Evolutionary conservation across 1,284 basidiomycete genomes (phyloP).

Genomic region (Tylopilus sp.): DNA sequence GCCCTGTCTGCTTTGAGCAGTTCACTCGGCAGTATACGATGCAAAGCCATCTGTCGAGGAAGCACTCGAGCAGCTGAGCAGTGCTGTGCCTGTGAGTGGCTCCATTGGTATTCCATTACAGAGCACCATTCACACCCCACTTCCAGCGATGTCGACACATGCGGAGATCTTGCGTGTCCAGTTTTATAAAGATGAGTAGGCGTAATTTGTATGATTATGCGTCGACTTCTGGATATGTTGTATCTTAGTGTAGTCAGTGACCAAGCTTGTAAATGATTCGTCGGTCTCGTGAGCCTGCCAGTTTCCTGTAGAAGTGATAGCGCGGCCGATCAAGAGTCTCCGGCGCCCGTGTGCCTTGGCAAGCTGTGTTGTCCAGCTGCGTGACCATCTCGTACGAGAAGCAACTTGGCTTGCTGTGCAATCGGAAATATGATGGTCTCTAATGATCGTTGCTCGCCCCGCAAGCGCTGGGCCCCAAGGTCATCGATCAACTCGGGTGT

Average conservation of each 20-base stretch:
- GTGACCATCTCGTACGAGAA: not conserved
- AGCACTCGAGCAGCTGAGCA: constrained; percentile 6
- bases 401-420: not conserved
- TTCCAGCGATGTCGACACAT: no score
- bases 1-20: constrained; percentile 17
- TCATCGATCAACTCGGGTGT: not conserved
- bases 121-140: constrained; percentile 2
- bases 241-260: constrained; percentile 1
- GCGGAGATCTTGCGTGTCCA: not conserved
- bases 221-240: constrained; percentile 7
- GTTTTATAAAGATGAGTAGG: no score
- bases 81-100: constrained; percentile 11
- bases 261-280: not conserved
- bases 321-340: not conserved
- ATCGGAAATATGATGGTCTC: not conserved
- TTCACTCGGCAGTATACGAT: constrained; percentile 31
- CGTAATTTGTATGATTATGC: not conserved
- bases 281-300: constrained; percentile 8
- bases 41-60: constrained; percentile 12
- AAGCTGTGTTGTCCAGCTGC: constrained; percentile 17
- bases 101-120: not conserved
- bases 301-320: not conserved
- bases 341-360: constrained; percentile 14
- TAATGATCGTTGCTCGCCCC: not conserved
- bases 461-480: not conserved